These are phyloP conservation scores for Passalora sequoiae DNA, from an alignment of 2,329 filamentous ascomycete genomes.

Conservation along the genomic window DNA sequence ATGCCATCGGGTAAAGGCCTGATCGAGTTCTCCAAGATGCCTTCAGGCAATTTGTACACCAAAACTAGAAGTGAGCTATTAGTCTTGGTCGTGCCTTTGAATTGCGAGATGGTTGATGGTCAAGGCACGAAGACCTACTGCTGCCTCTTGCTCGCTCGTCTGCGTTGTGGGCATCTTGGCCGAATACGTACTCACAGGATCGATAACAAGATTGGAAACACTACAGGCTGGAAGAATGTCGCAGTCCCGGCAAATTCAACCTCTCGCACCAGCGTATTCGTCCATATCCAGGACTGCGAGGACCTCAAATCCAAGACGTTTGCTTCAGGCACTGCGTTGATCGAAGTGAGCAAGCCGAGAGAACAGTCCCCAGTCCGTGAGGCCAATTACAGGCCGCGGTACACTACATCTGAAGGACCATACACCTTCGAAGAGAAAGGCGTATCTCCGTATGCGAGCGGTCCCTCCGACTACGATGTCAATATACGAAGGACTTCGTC, in stretches of 20 bases:
- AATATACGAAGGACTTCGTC: no score
- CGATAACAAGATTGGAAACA: not conserved
- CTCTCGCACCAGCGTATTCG: not conserved
- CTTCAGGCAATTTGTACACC: not conserved
- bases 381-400: no score
- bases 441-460: no score
- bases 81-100: not conserved
- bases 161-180: not conserved
- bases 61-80: not conserved
- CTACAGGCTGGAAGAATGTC: not conserved
- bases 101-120: not conserved
- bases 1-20: not conserved
- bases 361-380: no score
- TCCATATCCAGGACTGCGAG: not conserved
- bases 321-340: no score
- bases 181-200: not conserved
- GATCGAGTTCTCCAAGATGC: not conserved
- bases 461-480: no score
- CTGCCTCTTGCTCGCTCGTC: not conserved
- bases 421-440: no score
- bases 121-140: not conserved
- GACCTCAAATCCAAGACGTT: no score
- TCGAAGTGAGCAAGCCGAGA: no score
- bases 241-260: not conserved
- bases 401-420: no score